Evolutionary conservation across 2,329 filamentous ascomycete species (phyloP).

Genomic region (Pseudogymnoascus sp.): DNA sequence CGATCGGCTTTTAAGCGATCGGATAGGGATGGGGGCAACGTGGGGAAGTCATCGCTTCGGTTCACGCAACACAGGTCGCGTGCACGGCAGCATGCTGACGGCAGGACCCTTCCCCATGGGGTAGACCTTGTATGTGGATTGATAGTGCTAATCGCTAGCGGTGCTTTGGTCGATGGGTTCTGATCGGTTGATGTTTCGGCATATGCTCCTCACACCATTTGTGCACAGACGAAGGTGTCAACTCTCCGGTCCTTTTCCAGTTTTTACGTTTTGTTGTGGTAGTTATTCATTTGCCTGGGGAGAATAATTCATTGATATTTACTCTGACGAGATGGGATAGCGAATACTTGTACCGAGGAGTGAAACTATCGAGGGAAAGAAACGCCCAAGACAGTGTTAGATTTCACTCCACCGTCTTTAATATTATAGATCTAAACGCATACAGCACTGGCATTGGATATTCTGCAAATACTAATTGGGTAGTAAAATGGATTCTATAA

Average conservation of each 20-base stretch:
- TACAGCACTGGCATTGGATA: background rate
- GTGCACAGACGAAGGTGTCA: no score
- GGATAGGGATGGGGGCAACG: background rate
- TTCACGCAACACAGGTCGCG: background rate
- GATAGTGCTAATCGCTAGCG: background rate
- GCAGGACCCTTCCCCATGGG: background rate
- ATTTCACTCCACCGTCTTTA: background rate
- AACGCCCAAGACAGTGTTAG: background rate
- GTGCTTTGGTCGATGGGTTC: background rate
- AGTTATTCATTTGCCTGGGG: no score
- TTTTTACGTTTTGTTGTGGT: no score
- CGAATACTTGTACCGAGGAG: background rate
- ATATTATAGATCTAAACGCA: background rate
- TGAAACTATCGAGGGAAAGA: background rate
- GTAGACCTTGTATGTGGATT: background rate
- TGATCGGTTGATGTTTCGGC: background rate
- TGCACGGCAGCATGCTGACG: background rate
- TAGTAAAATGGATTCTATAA: background rate
- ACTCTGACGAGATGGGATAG: background rate
- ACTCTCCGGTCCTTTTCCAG: no score
- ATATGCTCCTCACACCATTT: background rate
- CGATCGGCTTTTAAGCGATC: constrained; percentile 8
- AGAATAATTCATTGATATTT: background rate
- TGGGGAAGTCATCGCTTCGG: background rate
- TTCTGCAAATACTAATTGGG: background rate